These are phyloP conservation scores for Arthrobotrys sinensis DNA, from an alignment of 2,329 filamentous ascomycete genomes.

Conservation along the genomic window DNA sequence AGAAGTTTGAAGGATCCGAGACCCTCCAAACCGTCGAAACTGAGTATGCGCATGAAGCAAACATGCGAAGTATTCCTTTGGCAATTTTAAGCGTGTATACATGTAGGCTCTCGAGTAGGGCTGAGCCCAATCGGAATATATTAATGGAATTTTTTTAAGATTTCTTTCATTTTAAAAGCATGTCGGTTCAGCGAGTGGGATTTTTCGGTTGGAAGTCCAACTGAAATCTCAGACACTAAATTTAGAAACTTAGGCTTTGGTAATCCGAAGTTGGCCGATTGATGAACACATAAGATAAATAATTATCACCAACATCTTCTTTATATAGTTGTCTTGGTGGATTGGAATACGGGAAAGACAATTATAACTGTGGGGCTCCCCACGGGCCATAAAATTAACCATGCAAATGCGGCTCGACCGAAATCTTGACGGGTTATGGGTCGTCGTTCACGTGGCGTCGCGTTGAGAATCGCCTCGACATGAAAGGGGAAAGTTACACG, in stretches of 20 bases:
- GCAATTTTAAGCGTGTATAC: constrained; percentile 16
- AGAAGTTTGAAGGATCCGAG: constrained; percentile 19
- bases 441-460: not conserved
- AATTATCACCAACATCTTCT: not conserved
- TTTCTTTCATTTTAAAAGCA: constrained; percentile 6
- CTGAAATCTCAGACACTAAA: constrained; percentile 17
- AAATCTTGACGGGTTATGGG: not conserved
- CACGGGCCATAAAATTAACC: not conserved
- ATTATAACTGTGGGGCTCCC: constrained; percentile 1
- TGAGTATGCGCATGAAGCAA: constrained; percentile 24
- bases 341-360: not conserved
- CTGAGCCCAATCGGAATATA: constrained; percentile 6
- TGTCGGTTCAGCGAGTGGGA: no score
- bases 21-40: constrained; percentile 3
- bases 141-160: not conserved
- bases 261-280: not conserved
- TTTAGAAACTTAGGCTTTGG: constrained; percentile 10
- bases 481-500: constrained; percentile 21
- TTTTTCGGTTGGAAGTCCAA: not conserved
- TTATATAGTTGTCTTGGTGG: not conserved
- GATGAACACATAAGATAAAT: no score
- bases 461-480: not conserved
- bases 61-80: constrained; percentile 20
- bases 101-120: not conserved
- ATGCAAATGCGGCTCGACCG: not conserved